Base-by-base conservation (phyloP, 2,329 filamentous ascomycete genomes). In the Cephalotrichum gorgonifer region DNA sequence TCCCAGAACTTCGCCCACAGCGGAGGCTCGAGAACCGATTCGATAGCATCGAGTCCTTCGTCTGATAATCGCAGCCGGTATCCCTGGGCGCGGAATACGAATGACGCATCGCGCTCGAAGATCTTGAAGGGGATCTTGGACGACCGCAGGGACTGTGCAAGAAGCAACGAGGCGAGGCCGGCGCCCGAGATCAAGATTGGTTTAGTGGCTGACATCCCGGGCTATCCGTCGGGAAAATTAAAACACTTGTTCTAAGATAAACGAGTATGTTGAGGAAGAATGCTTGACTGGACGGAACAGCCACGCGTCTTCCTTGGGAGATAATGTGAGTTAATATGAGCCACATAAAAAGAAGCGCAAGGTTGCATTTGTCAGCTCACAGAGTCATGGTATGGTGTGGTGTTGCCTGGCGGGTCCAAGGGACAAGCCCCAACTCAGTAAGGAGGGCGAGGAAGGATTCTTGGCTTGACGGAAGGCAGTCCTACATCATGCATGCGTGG, bases 11-110 rank as follows among this genome's bases (percentile, higher is more conserved):
- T 67, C 33, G 69, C 54, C 57, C 71, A 83, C 0, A 55, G 58
- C 3, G 68, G 60, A 0, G 70, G 62, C 8, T 70, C 64, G 3
- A 84, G 72, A 1, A 76, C 78, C 0, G 72, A 67, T 54, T 84
- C 78, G 48, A 84, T 78, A 22, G 79, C 77, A 55, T 79, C 73
- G 1, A 83, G 65, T 0, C 78, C 78, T 54, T 79, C 69, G 0
- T 60, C 47, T 0, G 76, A 81, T 2, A 83, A 68, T 12, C 79
- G 74, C 6, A 83, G 65, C 2, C 79, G 65, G 61, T 84, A 83
- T 0, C 80, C 80, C 57, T 84, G 80, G 0, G 74, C 78, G 42
- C 80, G 78, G 55, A 78, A 80, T 1, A 57, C 51, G 43, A 73
- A 63, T 0, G 69, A 71, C 0, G 60, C 52, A 52, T 79, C 74